A percentile compares a stretch with the other conserved stretches of the same genome.
Conservation (phyloP, 192 early-diverging fungal genomes). For the Backusella westeae region DNA sequence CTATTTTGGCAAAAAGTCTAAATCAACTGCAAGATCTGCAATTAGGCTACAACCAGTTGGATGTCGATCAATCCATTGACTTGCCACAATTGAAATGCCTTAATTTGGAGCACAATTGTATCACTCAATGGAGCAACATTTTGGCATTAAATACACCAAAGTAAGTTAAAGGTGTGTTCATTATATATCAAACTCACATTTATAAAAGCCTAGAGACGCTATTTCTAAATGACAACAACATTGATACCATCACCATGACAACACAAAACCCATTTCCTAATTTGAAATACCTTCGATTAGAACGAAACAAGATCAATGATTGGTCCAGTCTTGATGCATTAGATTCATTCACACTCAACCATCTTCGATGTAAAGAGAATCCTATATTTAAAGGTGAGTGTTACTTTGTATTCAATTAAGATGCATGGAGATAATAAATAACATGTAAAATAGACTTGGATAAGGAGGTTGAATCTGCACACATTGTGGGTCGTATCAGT, state of each 20-base stretch:
- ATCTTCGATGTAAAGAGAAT: conserved; percentile 45
- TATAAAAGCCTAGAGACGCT: conserved; percentile 26
- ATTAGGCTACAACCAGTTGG: conserved; percentile 43
- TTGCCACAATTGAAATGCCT: conserved; percentile 46
- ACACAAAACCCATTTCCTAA: conserved; percentile 23
- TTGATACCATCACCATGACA: neutral
- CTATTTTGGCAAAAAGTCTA: conserved; percentile 36
- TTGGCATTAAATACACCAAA: conserved; percentile 36
- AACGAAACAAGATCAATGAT: conserved; percentile 42
- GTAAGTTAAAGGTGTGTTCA: conserved; percentile 18
- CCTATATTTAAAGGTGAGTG: conserved; percentile 36
- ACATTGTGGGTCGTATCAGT: conserved; percentile 44
- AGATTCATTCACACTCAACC: conserved; percentile 35
- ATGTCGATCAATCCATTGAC: conserved; percentile 24
- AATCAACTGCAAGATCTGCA: conserved; percentile 48
- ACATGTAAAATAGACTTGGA: conserved; percentile 23
- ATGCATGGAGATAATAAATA: neutral
- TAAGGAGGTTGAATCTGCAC: conserved; percentile 15
- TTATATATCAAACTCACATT: neutral
- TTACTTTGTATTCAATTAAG: neutral
- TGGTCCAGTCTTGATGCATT: conserved; percentile 47
- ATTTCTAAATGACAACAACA: conserved; percentile 31
- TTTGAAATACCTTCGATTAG: conserved; percentile 43
- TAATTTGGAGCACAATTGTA: conserved; percentile 48
- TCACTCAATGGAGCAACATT: conserved; percentile 46